These are phyloP conservation scores for Tuber brumale DNA, from an alignment of 495 filamentous ascomycete genomes.

Conservation along the genomic window DNA sequence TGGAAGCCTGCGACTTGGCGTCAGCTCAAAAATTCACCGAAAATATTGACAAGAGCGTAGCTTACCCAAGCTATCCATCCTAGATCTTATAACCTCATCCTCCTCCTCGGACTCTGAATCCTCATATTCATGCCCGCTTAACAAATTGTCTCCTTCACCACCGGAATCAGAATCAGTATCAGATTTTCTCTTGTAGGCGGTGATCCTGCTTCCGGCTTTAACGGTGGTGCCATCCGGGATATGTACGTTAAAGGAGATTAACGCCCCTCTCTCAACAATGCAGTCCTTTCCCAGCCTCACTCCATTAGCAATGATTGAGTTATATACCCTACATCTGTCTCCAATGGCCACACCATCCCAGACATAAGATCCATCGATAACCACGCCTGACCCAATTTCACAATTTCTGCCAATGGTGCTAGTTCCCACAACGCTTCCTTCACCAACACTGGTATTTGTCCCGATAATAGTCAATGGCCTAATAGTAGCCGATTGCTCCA, in stretches of 20 bases:
- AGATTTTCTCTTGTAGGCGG: slow-evolving; percentile 49
- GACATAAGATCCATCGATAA: slow-evolving; percentile 73
- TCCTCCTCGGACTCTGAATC: slow-evolving; percentile 49
- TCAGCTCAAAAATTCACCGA: slow-evolving; percentile 34
- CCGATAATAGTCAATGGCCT: slow-evolving; percentile 61
- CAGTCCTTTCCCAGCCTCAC: slow-evolving; percentile 65
- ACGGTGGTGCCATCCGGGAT: slow-evolving; percentile 57
- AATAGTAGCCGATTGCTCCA: slow-evolving; percentile 65
- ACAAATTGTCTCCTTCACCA: slow-evolving; percentile 50
- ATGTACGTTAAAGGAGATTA: slow-evolving; percentile 72
- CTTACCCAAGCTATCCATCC: slow-evolving; percentile 52
- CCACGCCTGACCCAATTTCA: slow-evolving; percentile 75
- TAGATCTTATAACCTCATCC: slow-evolving; percentile 48
- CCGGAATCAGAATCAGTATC: slow-evolving; percentile 53
- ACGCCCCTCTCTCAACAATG: slow-evolving; percentile 60
- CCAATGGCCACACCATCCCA: slow-evolving; percentile 78
- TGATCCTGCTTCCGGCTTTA: slow-evolving; percentile 51
- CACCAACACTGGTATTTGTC: slow-evolving; percentile 64
- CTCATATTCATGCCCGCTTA: slow-evolving; percentile 51
- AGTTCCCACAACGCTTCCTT: slow-evolving; percentile 59
- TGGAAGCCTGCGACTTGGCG: slow-evolving; percentile 58
- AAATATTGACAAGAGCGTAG: slow-evolving; percentile 5
- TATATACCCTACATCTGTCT: slow-evolving; percentile 61
- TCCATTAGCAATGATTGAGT: slow-evolving; percentile 68
- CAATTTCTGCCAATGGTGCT: slow-evolving; percentile 77